Percentiles rank a stretch among this genome's conserved stretches.
These are phyloP conservation scores for Lentinula guzmanii DNA, from an alignment of 768 basidiomycete species.

Conservation along the genomic window DNA sequence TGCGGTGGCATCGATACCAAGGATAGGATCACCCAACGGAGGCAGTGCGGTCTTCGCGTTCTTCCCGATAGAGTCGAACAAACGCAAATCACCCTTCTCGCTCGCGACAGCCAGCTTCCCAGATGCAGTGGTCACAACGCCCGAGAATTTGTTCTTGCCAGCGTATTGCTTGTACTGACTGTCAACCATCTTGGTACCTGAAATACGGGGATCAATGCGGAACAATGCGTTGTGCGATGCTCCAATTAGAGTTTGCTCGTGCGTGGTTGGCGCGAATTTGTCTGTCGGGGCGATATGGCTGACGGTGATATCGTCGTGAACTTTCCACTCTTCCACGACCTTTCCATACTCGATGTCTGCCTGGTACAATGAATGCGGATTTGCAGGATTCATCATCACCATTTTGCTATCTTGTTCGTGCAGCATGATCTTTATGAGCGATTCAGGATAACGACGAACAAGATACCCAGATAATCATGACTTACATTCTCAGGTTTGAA, in stretches of 20 bases:
- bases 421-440: constrained; percentile 71
- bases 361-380: constrained; percentile 77
- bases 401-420: constrained; percentile 96
- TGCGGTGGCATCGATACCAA: constrained; percentile 91
- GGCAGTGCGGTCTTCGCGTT: constrained; percentile 98
- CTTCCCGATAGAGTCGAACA: constrained; percentile 96
- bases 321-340: constrained; percentile 97
- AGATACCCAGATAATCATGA: constrained; percentile 6
- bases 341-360: constrained; percentile 95
- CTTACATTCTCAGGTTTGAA: constrained; percentile 84
- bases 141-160: constrained; percentile 92
- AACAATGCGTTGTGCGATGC: constrained; percentile 92
- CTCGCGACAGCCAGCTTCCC: constrained; percentile 92
- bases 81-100: constrained; percentile 92
- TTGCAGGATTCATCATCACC: constrained; percentile 81
- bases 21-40: constrained; percentile 90
- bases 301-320: constrained; percentile 85
- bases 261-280: constrained; percentile 93
- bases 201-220: constrained; percentile 94
- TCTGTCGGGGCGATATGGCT: constrained; percentile 87
- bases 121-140: constrained; percentile 78
- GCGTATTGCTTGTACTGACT: constrained; percentile 94
- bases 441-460: constrained; percentile 6
- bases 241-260: constrained; percentile 90
- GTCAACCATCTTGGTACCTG: constrained; percentile 90